phyloP scores from a whole-genome alignment of 2,329 filamentous ascomycete species.

The Stemphylium beticola region DNA sequence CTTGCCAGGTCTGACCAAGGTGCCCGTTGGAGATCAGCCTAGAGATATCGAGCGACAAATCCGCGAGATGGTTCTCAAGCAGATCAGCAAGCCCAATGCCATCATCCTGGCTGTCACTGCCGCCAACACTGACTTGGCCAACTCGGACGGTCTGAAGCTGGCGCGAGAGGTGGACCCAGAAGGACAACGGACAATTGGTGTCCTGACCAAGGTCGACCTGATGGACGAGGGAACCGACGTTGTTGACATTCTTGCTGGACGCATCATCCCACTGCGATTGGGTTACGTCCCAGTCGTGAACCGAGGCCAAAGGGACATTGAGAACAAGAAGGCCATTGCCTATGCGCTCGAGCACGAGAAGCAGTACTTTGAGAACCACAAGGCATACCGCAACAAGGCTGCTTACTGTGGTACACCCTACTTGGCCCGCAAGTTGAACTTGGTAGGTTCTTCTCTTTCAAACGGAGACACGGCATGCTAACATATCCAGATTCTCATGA shows the following conservation, averaged over 20 bases:
- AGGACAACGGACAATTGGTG: conserved; percentile 96
- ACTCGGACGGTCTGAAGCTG: conserved; percentile 96
- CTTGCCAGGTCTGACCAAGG: conserved; percentile 93
- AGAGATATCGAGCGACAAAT: conserved; percentile 97
- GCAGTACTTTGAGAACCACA: conserved; percentile 98
- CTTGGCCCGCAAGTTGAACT: conserved; percentile 92
- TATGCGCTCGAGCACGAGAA: conserved; percentile 91
- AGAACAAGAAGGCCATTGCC: conserved; percentile 95
- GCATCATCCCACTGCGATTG: conserved; percentile 91
- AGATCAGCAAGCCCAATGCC: conserved; percentile 97
- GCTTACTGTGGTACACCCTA: conserved; percentile 99
- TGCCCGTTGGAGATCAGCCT: conserved; percentile 94
- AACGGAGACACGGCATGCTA: conserved; percentile 22
- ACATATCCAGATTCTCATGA: conserved; percentile 82
- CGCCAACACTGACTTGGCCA: conserved; percentile 96
- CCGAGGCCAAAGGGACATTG: conserved; percentile 95
- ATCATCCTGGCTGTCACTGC: conserved; percentile 97
- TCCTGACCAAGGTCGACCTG: conserved; percentile 96
- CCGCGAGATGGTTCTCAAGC: conserved; percentile 96
- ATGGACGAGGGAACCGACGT: conserved; percentile 99
- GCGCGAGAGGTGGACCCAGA: conserved; percentile 96
- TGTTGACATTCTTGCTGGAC: conserved; percentile 95
- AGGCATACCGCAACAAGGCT: conserved; percentile 97
- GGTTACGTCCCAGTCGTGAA: conserved; percentile 99
- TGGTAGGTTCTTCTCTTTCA: conserved; percentile 57